A percentile compares a stretch with the other conserved stretches of the same genome.
These are phyloP conservation scores for Wickerhamiella spandovensis DNA, from an alignment of 805 yeast species.

Conservation along the genomic window DNA sequence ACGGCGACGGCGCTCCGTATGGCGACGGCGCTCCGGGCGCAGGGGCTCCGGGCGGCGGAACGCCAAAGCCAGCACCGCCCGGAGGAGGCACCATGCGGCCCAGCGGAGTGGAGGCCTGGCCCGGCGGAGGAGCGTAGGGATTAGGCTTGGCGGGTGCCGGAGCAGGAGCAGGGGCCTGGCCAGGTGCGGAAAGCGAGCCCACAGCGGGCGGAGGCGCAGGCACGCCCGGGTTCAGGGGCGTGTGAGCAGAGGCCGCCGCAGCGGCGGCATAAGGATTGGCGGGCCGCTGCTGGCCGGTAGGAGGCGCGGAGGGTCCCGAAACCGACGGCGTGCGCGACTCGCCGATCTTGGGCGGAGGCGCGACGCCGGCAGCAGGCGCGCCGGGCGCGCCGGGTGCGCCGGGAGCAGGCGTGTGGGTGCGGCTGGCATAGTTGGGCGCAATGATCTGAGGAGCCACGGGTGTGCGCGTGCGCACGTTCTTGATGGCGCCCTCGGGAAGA, in stretches of 20 bases:
- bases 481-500: constrained; percentile 12
- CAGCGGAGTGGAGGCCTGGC: not conserved
- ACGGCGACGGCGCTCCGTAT: not conserved
- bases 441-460: constrained; percentile 15
- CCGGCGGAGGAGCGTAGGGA: constrained; percentile 14
- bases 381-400: constrained; percentile 7
- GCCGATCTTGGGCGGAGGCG: constrained; percentile 1
- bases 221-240: constrained; percentile 4
- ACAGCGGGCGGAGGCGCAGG: constrained; percentile 11
- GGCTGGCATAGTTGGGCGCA: not conserved
- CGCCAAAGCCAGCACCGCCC: not conserved
- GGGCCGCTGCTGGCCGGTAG: not conserved
- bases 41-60: constrained; percentile 15
- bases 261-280: constrained; percentile 8
- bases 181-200: constrained; percentile 11
- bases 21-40: constrained; percentile 10
- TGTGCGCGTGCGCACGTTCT: constrained; percentile 8
- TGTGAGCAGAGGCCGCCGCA: constrained; percentile 5
- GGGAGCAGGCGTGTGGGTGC: constrained; percentile 3
- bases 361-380: not conserved
- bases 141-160: constrained; percentile 9
- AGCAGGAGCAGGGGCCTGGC: constrained; percentile 18
- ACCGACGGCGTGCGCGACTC: not conserved
- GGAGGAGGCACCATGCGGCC: constrained; percentile 3
- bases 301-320: not conserved